Conservation (phyloP, 495 filamentous ascomycete species). For the Polyplosphaeria fusca region DNA sequence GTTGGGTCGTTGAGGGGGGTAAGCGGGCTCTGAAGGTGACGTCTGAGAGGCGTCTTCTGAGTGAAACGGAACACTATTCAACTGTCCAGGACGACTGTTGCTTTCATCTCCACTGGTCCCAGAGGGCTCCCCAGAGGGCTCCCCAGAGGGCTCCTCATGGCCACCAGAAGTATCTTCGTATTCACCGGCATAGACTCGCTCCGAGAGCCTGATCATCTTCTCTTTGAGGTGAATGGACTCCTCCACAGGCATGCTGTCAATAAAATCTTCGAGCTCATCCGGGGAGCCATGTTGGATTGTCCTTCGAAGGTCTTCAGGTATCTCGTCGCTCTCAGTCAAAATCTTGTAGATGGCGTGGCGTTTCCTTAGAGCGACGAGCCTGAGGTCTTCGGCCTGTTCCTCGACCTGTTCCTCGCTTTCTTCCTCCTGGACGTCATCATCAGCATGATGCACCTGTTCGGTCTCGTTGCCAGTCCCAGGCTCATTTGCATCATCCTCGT, state of each 20-base stretch:
- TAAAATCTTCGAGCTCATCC: slow-evolving; percentile 17
- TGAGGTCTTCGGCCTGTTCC: not conserved
- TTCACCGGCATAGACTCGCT: not conserved
- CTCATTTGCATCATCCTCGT: slow-evolving; percentile 20
- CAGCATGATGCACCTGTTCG: slow-evolving; percentile 28
- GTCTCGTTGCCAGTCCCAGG: slow-evolving; percentile 1
- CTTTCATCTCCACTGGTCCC: no score
- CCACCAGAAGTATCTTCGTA: no score
- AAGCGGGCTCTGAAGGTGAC: no score
- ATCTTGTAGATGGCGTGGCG: slow-evolving; percentile 3
- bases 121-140: not conserved
- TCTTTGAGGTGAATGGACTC: slow-evolving; percentile 13
- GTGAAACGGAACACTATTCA: no score
- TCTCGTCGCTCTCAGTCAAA: slow-evolving; percentile 14
- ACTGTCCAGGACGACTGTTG: no score
- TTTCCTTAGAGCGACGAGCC: no score
- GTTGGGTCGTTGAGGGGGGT: slow-evolving; percentile 26
- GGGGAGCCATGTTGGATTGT: slow-evolving; percentile 19
- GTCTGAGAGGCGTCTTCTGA: no score
- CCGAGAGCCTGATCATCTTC: slow-evolving; percentile 6
- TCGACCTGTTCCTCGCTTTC: not conserved
- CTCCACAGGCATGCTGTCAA: slow-evolving; percentile 21
- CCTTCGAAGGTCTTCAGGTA: slow-evolving; percentile 20
- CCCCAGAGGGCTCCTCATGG: not conserved
- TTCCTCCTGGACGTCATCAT: slow-evolving; percentile 4